Percentiles rank a stretch among this genome's conserved stretches.
Conservation (phyloP, 2,329 filamentous ascomycete species). For the Tolypocladium paradoxum region DNA sequence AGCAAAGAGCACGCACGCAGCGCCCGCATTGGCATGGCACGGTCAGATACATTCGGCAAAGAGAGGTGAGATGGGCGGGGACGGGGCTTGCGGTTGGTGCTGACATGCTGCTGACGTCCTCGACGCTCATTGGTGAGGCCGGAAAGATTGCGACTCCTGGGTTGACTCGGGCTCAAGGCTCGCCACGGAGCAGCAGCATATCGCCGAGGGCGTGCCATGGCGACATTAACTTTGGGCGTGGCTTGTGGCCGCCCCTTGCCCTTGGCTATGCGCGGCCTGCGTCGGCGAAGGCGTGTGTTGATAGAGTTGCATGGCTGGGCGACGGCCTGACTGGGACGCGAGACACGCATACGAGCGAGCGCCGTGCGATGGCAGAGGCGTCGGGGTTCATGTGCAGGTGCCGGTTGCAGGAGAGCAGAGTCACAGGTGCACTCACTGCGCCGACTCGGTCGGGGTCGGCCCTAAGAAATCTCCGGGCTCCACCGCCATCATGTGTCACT, state of each 20-base stretch:
- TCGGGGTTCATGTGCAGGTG: no score
- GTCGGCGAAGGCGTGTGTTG: no score
- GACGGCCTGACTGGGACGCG: no score
- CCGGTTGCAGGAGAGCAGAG: no score
- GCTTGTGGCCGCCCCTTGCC: neutral
- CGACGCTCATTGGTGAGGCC: neutral
- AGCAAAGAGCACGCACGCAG: neutral
- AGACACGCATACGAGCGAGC: no score
- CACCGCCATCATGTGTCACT: constrained; percentile 1
- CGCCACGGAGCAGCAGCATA: no score
- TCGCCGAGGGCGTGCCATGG: neutral
- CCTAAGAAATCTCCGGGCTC: constrained; percentile 12
- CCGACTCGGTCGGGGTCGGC: constrained; percentile 16
- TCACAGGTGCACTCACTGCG: no score
- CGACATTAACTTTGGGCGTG: neutral
- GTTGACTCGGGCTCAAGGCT: no score
- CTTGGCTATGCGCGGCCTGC: neutral
- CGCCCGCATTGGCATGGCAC: neutral
- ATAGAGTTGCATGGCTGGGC: no score
- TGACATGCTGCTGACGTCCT: neutral
- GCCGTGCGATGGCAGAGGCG: no score
- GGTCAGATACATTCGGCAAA: no score
- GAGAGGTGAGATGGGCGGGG: neutral
- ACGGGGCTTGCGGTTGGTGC: neutral
- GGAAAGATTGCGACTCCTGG: neutral